Evolutionary conservation across 331 rosid species (phyloP), one percentile per base, ranked within the genome.

Genomic region (Quercus phellos): DNA sequence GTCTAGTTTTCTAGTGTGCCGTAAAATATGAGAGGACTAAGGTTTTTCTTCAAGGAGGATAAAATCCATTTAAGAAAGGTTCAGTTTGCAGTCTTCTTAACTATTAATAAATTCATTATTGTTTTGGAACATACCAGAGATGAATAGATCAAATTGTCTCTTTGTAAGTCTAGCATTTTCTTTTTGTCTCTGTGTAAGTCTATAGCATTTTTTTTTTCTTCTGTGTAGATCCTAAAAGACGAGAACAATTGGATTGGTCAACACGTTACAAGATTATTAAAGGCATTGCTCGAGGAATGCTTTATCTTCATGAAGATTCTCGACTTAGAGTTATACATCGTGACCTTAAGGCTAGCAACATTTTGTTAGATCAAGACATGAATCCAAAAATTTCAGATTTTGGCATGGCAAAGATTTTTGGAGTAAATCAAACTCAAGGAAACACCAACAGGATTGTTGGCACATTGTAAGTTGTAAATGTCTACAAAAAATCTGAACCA

Each of bases 281-380:
- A 68, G 80, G 80, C 1, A 68, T 77, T 8, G 75, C 80, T 54
- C 68, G 80, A 7, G 80, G 80, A 55, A 18, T 77, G 5, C 27
- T 68, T 6, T 77, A 77, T 55, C 55, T 77, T 51, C 80, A 77
- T 12, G 75, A 77, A 17, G 80, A 77, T 55, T 77, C 80, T 13
- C 21, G 75, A 8, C 80, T 55, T 6, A 42, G 32, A 55, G 4
- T 77, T 22, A 77, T 77, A 21, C 75, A 77, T 24, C 75, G 80
- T 5, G 80, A 77, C 42, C 63, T 77, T 10, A 77, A 77, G 42
- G 75, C 75, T 0, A 77, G 80, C 50, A 77, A 77, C 10, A 55
- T 77, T 19, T 38, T 77, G 55, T 26, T 77, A 19, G 75, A 77
- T 43, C 14, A 8, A 3, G 17, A 54, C 4, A 55, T 77, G 80